Evolutionary conservation across 257 asterid species (phyloP).

Genomic region (Anisodus acutangulus): DNA sequence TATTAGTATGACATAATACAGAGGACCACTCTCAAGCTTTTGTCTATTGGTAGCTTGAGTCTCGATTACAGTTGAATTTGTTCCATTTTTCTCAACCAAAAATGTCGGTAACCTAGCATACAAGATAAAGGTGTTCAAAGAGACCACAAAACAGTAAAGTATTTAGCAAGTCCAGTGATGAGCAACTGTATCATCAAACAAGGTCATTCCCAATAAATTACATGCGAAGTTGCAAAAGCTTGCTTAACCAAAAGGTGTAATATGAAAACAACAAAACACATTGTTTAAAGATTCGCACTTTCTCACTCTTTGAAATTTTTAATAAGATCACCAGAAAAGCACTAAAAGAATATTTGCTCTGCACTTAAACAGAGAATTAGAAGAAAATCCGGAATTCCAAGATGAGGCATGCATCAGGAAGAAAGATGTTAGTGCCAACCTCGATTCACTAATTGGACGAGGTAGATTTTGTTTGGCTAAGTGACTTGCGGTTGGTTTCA

Average conservation of each 20-base stretch:
- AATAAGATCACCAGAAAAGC: not conserved
- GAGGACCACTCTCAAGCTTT: slow-evolving; percentile 97
- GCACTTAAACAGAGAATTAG: not conserved
- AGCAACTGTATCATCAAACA: slow-evolving; percentile 26
- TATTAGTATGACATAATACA: no score
- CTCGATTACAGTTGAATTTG: slow-evolving; percentile 57
- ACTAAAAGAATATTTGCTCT: not conserved
- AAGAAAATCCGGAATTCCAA: slow-evolving; percentile 8
- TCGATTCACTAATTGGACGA: slow-evolving; percentile 51
- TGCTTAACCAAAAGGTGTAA: slow-evolving; percentile 18
- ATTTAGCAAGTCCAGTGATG: not conserved
- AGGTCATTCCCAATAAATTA: not conserved
- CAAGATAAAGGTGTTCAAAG: slow-evolving; percentile 26
- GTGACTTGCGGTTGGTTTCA: slow-evolving; percentile 97
- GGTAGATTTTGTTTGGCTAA: slow-evolving; percentile 87
- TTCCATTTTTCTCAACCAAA: slow-evolving; percentile 46
- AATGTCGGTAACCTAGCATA: slow-evolving; percentile 57
- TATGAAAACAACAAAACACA: not conserved
- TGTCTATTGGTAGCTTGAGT: slow-evolving; percentile 96
- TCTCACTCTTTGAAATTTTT: not conserved
- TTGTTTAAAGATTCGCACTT: not conserved
- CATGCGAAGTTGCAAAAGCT: not conserved
- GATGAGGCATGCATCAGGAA: slow-evolving; percentile 10
- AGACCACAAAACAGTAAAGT: not conserved
- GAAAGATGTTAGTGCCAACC: slow-evolving; percentile 46